phyloP scores from a whole-genome alignment of 2,329 filamentous ascomycete species.

The Peltaster fructicola region DNA sequence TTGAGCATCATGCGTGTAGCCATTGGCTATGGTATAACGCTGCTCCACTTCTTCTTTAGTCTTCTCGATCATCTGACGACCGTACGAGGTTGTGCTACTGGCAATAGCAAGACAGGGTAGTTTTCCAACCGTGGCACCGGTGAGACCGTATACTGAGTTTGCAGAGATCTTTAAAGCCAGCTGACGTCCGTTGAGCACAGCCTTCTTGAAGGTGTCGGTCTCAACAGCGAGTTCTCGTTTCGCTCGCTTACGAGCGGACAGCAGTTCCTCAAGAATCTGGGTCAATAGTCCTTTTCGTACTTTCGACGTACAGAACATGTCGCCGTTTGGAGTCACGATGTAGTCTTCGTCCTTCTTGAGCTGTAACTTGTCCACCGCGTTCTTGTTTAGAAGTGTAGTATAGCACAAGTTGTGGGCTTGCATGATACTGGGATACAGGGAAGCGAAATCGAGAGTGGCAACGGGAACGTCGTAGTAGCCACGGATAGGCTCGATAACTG shows the following conservation, averaged over 20 bases:
- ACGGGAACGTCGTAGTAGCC: constrained; percentile 92
- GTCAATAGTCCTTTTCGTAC: constrained; percentile 81
- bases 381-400: constrained; percentile 74
- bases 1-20: constrained; percentile 83
- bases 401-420: constrained; percentile 98
- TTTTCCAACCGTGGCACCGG: constrained; percentile 89
- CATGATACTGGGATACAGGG: constrained; percentile 95
- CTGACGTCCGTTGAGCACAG: constrained; percentile 91
- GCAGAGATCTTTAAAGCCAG: constrained; percentile 90
- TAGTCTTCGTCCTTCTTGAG: constrained; percentile 86
- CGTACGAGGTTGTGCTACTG: constrained; percentile 91
- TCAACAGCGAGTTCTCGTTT: constrained; percentile 79
- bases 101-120: constrained; percentile 88
- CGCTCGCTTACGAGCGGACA: constrained; percentile 82
- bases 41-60: constrained; percentile 91
- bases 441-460: constrained; percentile 95
- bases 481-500: constrained; percentile 86
- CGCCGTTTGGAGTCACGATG: constrained; percentile 85
- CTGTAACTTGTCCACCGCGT: constrained; percentile 53
- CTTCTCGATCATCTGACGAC: constrained; percentile 96
- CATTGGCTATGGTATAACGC: constrained; percentile 80
- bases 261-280: constrained; percentile 86
- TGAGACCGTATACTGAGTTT: constrained; percentile 95
- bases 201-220: constrained; percentile 93
- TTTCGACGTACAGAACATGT: constrained; percentile 78